phyloP scores from a whole-genome alignment of 768 basidiomycete species.

The Krasilnikovozyma curviuscula region DNA sequence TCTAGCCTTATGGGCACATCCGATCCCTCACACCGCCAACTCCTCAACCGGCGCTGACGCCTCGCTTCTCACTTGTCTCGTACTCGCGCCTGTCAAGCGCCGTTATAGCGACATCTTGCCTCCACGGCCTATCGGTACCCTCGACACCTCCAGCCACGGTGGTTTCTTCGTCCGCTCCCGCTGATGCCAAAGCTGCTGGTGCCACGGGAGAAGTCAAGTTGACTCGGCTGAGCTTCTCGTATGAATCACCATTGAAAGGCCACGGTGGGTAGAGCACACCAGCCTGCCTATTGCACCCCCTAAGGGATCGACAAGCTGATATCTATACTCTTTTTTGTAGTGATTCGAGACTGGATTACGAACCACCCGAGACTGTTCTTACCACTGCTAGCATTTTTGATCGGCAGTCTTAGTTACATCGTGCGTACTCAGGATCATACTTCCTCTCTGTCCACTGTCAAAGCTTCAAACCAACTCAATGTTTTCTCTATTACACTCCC shows the following conservation, averaged over 20 bases:
- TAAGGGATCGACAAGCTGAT: no score
- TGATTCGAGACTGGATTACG: slow-evolving; percentile 25
- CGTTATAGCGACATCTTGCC: slow-evolving; percentile 1
- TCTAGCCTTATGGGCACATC: slow-evolving; percentile 5
- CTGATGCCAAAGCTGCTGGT: background rate
- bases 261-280: no score
- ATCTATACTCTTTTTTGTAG: no score
- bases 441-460: background rate
- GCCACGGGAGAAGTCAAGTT: slow-evolving; percentile 3
- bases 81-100: slow-evolving; percentile 6
- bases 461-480: background rate
- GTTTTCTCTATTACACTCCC: background rate
- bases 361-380: slow-evolving; percentile 24
- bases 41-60: slow-evolving; percentile 7
- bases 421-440: background rate
- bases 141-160: background rate
- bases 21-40: slow-evolving; percentile 4
- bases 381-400: slow-evolving; percentile 48
- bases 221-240: slow-evolving; percentile 22
- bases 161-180: background rate
- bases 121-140: slow-evolving; percentile 5
- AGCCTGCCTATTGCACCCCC: no score
- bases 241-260: slow-evolving; percentile 23
- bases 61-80: background rate
- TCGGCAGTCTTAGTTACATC: slow-evolving; percentile 73